Conservation (phyloP, 805 yeast genomes). For the Candida tibetensis region DNA sequence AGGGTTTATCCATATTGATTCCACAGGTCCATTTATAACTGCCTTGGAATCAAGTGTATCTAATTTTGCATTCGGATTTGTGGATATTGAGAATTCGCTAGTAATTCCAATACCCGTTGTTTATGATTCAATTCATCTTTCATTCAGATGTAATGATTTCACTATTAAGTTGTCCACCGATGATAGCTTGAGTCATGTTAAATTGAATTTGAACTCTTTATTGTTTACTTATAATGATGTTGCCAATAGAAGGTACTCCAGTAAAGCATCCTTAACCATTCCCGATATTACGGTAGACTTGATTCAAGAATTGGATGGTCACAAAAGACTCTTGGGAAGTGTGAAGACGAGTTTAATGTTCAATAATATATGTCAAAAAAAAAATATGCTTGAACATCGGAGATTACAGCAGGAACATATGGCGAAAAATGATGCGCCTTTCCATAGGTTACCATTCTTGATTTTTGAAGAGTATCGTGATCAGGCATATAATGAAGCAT, state of each 20-base stretch:
- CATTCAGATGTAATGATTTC: conserved; percentile 52
- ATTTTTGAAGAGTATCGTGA: conserved; percentile 51
- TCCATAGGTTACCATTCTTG: conserved; percentile 74
- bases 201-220: conserved; percentile 19
- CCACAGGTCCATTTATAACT: conserved; percentile 45
- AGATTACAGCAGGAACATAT: conserved; percentile 63
- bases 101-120: conserved; percentile 52
- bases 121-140: conserved; percentile 67
- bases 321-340: conserved; percentile 29
- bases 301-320: conserved; percentile 14
- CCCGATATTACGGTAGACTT: conserved; percentile 43
- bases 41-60: conserved; percentile 41
- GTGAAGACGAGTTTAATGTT: conserved; percentile 57
- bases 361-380: conserved; percentile 58
- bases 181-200: conserved; percentile 16
- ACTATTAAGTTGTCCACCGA: conserved; percentile 39
- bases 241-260: conserved; percentile 63
- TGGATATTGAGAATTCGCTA: conserved; percentile 75
- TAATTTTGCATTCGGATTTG: conserved; percentile 60
- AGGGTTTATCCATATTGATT: conserved; percentile 55
- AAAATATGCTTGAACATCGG: conserved; percentile 45
- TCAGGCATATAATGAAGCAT: conserved; percentile 44
- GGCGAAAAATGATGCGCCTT: conserved; percentile 73
- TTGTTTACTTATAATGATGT: conserved; percentile 60
- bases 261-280: conserved; percentile 48